Evolutionary conservation across 495 filamentous ascomycete genomes (phyloP).

Genomic region (Polyplosphaeria fusca): DNA sequence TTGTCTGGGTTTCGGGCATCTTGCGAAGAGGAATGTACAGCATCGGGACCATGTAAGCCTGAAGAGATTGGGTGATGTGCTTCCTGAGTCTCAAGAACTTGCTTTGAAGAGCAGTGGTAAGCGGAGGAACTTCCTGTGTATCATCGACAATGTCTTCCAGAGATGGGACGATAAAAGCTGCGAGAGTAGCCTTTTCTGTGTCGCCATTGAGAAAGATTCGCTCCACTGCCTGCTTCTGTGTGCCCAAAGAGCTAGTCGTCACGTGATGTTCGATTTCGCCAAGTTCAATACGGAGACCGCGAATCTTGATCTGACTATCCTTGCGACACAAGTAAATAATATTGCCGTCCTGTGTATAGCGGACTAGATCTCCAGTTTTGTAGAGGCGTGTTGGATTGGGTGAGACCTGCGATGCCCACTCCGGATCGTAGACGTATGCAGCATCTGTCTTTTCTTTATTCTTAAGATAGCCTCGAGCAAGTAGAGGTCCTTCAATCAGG

Average conservation of each 20-base stretch:
- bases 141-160: background rate
- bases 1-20: constrained; percentile 17
- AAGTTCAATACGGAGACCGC: constrained; percentile 48
- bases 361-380: constrained; percentile 44
- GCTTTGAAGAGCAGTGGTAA: background rate
- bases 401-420: constrained; percentile 7
- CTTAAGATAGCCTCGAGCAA: constrained; percentile 45
- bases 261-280: constrained; percentile 41
- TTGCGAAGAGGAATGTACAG: constrained; percentile 16
- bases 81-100: constrained; percentile 19
- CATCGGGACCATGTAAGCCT: constrained; percentile 26
- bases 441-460: constrained; percentile 34
- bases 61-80: constrained; percentile 8
- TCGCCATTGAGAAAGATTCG: constrained; percentile 37
- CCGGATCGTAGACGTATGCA: constrained; percentile 35
- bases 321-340: constrained; percentile 44
- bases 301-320: constrained; percentile 50
- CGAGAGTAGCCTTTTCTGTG: constrained; percentile 41
- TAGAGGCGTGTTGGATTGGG: constrained; percentile 36
- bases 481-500: constrained; percentile 34
- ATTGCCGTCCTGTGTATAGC: constrained; percentile 41
- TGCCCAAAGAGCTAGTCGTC: constrained; percentile 27
- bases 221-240: constrained; percentile 10
- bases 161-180: constrained; percentile 14
- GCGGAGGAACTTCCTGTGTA: constrained; percentile 1